These are phyloP conservation scores for Euryodendron excelsum DNA, from an alignment of 148 eudicot genomes.

Conservation along the genomic window DNA sequence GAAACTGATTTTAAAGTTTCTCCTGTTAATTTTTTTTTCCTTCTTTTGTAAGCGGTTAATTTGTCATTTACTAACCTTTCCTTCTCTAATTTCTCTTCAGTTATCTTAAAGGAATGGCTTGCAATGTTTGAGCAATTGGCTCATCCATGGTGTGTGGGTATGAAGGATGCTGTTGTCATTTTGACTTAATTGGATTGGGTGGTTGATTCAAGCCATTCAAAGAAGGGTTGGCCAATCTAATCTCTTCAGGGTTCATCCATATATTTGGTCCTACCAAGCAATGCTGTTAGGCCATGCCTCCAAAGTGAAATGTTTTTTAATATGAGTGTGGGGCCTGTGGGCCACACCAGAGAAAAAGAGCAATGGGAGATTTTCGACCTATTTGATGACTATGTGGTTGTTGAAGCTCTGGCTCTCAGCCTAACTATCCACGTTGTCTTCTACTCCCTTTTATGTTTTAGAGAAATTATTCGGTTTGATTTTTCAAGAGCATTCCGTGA, in stretches of 20 bases:
- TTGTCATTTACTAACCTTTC: not conserved
- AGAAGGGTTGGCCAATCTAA: not conserved
- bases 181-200: slow-evolving; percentile 19
- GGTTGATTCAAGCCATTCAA: slow-evolving; percentile 27
- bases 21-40: no score
- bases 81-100: not conserved
- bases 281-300: not conserved
- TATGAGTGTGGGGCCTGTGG: slow-evolving; percentile 13
- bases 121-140: not conserved
- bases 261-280: not conserved
- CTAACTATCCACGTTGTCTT: slow-evolving; percentile 16
- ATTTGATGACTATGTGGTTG: slow-evolving; percentile 13
- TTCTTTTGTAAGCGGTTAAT: no score
- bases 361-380: not conserved
- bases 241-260: slow-evolving; percentile 7
- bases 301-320: not conserved
- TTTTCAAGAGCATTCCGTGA: no score
- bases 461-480: no score
- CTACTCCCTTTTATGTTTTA: not conserved
- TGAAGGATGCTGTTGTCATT: not conserved
- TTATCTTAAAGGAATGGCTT: not conserved
- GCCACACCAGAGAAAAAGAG: not conserved
- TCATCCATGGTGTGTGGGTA: not conserved
- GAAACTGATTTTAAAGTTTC: not conserved
- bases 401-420: slow-evolving; percentile 12